phyloP scores from a whole-genome alignment of 2,329 filamentous ascomycete species.

The Fusarium fracticaudum region DNA sequence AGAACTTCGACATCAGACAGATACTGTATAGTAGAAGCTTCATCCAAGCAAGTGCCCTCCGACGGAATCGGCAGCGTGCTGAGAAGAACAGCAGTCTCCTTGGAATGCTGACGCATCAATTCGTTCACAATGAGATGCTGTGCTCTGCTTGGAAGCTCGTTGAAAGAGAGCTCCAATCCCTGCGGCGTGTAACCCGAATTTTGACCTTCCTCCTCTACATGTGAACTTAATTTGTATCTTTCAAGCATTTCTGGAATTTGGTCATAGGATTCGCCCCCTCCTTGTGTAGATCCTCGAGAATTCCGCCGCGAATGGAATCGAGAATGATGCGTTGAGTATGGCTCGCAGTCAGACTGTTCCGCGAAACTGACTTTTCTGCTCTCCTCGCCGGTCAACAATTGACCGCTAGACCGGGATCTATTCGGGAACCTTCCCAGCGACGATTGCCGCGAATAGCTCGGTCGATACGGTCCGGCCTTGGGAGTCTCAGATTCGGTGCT shows the following conservation, averaged over 20 bases:
- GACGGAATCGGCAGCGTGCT: constrained; percentile 85
- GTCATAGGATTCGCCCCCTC: constrained; percentile 50
- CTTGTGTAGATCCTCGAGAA: constrained; percentile 47
- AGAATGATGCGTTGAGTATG: constrained; percentile 33
- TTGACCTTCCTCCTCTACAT: constrained; percentile 41
- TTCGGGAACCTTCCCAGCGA: constrained; percentile 70
- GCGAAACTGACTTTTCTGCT: constrained; percentile 73
- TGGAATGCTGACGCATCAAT: constrained; percentile 75
- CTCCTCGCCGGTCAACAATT: constrained; percentile 63
- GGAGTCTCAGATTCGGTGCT: constrained; percentile 41
- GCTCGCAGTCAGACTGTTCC: constrained; percentile 46
- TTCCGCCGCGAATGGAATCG: constrained; percentile 51
- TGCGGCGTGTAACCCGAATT: constrained; percentile 65
- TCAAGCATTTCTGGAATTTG: constrained; percentile 57
- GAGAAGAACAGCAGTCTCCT: constrained; percentile 79
- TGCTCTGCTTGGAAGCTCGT: constrained; percentile 83
- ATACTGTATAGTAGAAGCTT: constrained; percentile 76
- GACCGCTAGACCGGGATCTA: constrained; percentile 69
- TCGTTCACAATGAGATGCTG: constrained; percentile 91
- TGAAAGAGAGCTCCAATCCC: constrained; percentile 79
- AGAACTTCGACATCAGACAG: constrained; percentile 81
- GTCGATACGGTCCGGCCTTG: constrained; percentile 46
- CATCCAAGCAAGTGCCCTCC: constrained; percentile 78
- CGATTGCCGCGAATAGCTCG: constrained; percentile 52
- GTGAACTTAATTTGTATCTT: constrained; percentile 47